Percentiles rank a stretch among this genome's conserved stretches.
These are phyloP conservation scores for Kwoniella europaea DNA, from an alignment of 768 basidiomycete genomes.

Conservation along the genomic window DNA sequence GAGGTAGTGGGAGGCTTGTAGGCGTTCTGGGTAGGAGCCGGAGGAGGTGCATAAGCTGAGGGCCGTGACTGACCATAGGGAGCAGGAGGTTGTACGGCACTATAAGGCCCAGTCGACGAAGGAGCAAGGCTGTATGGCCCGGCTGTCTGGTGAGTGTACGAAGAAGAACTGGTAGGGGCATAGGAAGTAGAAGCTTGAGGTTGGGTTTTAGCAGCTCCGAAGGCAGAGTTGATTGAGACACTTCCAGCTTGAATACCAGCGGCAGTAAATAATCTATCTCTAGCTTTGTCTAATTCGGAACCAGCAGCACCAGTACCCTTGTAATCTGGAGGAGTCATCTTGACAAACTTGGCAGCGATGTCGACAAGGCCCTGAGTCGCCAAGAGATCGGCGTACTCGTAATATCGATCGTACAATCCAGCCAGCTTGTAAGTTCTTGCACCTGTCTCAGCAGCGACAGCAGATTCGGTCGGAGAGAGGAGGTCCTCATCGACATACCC, in stretches of 20 bases:
- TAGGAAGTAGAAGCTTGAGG: slow-evolving; percentile 8
- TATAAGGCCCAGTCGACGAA: slow-evolving; percentile 10
- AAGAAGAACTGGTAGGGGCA: slow-evolving; percentile 17
- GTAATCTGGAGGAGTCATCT: slow-evolving; percentile 78
- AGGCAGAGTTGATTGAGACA: slow-evolving; percentile 16
- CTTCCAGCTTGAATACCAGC: slow-evolving; percentile 28
- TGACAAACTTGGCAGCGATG: slow-evolving; percentile 78
- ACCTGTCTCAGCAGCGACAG: slow-evolving; percentile 61
- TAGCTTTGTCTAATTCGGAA: slow-evolving; percentile 46
- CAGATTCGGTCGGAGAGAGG: slow-evolving; percentile 57
- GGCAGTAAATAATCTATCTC: slow-evolving; percentile 47
- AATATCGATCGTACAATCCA: slow-evolving; percentile 85
- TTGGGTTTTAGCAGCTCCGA: slow-evolving; percentile 1
- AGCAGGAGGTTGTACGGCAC: slow-evolving; percentile 7
- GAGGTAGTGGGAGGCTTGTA: slow-evolving; percentile 17
- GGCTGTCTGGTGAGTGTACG: slow-evolving; percentile 16
- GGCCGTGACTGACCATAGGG: slow-evolving; percentile 20
- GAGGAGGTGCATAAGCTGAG: slow-evolving; percentile 6
- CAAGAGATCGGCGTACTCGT: slow-evolving; percentile 92
- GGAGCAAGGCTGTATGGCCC: slow-evolving; percentile 16
- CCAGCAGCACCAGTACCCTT: slow-evolving; percentile 64
- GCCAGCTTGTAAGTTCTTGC: slow-evolving; percentile 79
- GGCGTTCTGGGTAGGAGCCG: slow-evolving; percentile 15
- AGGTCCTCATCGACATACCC: slow-evolving; percentile 65
- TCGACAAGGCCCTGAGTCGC: slow-evolving; percentile 86